Percentiles rank a stretch among this genome's conserved stretches.
Evolutionary conservation across 352 stramenopile species (phyloP).

Genomic region (Globisporangium takayamanum): DNA sequence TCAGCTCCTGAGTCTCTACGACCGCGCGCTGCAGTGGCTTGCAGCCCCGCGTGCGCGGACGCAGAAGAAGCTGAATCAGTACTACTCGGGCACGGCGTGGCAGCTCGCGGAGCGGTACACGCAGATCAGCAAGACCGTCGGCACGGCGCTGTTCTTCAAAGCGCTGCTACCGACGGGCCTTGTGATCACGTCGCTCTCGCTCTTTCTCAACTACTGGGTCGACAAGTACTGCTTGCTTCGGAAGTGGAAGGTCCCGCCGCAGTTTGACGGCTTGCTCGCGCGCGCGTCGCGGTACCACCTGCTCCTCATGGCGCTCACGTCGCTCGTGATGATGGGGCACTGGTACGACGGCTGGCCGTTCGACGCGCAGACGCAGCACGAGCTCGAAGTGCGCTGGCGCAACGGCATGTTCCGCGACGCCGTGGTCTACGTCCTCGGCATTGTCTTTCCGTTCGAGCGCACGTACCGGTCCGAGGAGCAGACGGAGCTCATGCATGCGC

Average conservation of each 20-base stretch:
- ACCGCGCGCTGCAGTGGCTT: constrained; percentile 36
- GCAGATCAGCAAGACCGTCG: constrained; percentile 59
- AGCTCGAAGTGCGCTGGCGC: constrained; percentile 15
- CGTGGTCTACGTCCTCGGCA: constrained; percentile 29
- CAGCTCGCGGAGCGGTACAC: constrained; percentile 62
- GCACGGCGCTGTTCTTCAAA: constrained; percentile 66
- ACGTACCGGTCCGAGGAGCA: constrained; percentile 28
- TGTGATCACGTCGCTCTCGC: constrained; percentile 49
- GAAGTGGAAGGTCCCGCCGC: constrained; percentile 62
- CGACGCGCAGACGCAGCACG: constrained; percentile 29
- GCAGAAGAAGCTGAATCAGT: constrained; percentile 71
- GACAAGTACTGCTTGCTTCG: constrained; percentile 79
- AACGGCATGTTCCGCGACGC: constrained; percentile 13
- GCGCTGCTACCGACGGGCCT: constrained; percentile 53
- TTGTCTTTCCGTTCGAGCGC: constrained; percentile 49
- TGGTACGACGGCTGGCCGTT: constrained; percentile 82
- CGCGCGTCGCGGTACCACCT: constrained; percentile 60
- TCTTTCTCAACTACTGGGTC: constrained; percentile 79
- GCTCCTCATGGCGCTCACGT: constrained; percentile 50
- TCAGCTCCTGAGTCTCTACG: constrained; percentile 50
- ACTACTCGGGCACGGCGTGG: constrained; percentile 68
- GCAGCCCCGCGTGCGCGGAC: constrained; percentile 49
- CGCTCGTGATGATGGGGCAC: constrained; percentile 70
- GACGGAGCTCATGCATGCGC: constrained; percentile 29
- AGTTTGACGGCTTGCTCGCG: constrained; percentile 58